phyloP scores from a whole-genome alignment of 2,329 filamentous ascomycete genomes.

The Tolypocladium pustulatum region DNA sequence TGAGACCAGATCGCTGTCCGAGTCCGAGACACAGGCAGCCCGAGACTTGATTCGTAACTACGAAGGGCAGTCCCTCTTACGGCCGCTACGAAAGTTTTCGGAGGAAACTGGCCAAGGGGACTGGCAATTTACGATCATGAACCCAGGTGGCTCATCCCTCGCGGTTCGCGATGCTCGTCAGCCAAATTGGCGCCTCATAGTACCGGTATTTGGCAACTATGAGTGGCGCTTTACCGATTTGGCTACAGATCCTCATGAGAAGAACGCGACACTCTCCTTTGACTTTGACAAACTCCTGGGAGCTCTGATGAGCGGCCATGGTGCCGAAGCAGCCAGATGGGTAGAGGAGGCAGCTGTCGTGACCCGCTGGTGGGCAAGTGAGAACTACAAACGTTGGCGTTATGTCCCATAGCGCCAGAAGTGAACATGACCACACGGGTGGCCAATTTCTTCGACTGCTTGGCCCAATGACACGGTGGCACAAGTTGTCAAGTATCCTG shows the following conservation, averaged over 20 bases:
- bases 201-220: constrained; percentile 13
- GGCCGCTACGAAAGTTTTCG: constrained; percentile 6
- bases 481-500: too few relatives aligned
- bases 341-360: neutral
- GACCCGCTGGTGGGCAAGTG: neutral
- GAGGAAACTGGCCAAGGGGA: constrained; percentile 6
- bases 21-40: constrained; percentile 12
- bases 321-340: neutral
- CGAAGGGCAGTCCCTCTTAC: constrained; percentile 17
- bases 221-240: constrained; percentile 16
- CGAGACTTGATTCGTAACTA: constrained; percentile 20
- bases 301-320: neutral
- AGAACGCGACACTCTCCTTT: constrained; percentile 8
- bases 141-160: constrained; percentile 14
- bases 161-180: constrained; percentile 12
- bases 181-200: constrained; percentile 13
- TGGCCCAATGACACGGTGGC: too few relatives aligned
- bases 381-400: neutral
- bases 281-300: constrained; percentile 5
- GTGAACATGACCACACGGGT: neutral
- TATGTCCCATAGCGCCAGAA: neutral
- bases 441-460: neutral
- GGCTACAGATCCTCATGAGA: constrained; percentile 9
- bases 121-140: constrained; percentile 17
- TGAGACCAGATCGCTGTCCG: constrained; percentile 19